Evolutionary conservation across 2,329 filamentous ascomycete genomes (phyloP), one percentile per base, ranked within the genome.

Genomic region (Trichophyton benhamiae): DNA sequence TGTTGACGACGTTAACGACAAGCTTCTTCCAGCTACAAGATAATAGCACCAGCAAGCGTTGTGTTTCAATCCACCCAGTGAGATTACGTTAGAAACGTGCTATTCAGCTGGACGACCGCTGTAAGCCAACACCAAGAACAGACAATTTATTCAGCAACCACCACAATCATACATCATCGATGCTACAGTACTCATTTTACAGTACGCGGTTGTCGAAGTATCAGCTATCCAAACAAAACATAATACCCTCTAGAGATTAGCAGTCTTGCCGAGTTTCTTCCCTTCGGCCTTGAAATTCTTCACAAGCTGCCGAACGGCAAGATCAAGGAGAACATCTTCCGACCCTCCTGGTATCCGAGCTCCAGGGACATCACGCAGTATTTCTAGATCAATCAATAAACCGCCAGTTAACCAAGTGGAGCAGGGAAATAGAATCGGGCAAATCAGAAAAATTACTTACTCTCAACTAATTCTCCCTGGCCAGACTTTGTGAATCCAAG

Each of bases 271-370:
- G 49, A 75, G 65, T 60, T 70, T 69, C 64, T 70, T 69, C 57
- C 70, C 68, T 60, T 74, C 68, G 1, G 67, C 65, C 46, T 72
- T 68, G 59, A 84, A 89, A 57, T 87, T 82, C 77, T 89, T 88
- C 42, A 87, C 84, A 62, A 89, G 72, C 71, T 89, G 87, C 13
- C 87, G 75, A 2, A 89, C 80, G 0, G 84, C 83, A 46, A 89
- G 74, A 72, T 89, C 87, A 9, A 88, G 75, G 75, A 89, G 78
- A 1, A 90, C 86, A 70, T 90, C 87, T 70, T 90, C 87, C 4
- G 82, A 85, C 1, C 87, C 87, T 58, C 87, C 87, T 0, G 85
- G 84, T 52, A 87, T 84, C 44, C 82, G 74, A 1, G 80, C 77
- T 1, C 81, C 83, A 1, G 83, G 82, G 0, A 87, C 83, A 67